phyloP scores from a whole-genome alignment of 192 early-diverging fungal genomes.

The Linnemannia elongata region DNA sequence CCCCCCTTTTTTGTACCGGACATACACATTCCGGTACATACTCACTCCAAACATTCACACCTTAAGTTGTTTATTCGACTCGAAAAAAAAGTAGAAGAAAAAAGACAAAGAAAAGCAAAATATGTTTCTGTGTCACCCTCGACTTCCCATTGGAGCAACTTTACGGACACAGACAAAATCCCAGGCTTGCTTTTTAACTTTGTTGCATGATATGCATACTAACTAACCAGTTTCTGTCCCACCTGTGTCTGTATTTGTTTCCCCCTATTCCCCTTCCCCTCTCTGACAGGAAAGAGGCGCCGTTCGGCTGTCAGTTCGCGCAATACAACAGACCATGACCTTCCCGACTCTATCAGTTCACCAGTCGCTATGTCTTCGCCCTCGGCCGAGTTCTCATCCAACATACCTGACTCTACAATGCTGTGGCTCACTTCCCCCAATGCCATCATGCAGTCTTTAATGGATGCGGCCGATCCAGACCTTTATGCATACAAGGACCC shows the following conservation, averaged over 20 bases:
- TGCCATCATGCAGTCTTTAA: constrained; percentile 28
- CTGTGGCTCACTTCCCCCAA: constrained; percentile 13
- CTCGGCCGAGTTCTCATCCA: not conserved
- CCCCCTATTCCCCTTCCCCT: not conserved
- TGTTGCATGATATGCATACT: not conserved
- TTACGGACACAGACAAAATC: not conserved
- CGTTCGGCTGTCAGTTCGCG: not conserved
- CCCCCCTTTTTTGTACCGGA: not conserved
- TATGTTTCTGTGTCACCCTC: not conserved
- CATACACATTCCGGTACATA: not conserved
- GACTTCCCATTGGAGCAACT: not conserved
- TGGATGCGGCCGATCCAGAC: constrained; percentile 8
- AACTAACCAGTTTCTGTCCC: not conserved
- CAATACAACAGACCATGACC: constrained; percentile 3
- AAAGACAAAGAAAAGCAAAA: not conserved
- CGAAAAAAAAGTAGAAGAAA: not conserved
- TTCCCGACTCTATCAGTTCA: not conserved
- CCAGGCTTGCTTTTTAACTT: not conserved
- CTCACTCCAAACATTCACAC: not conserved
- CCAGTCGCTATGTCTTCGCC: not conserved
- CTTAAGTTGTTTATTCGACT: not conserved
- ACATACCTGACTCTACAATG: not conserved
- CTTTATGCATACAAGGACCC: not conserved
- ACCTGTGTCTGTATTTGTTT: not conserved
- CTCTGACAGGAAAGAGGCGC: constrained; percentile 15